Evolutionary conservation across 257 asterid genomes (phyloP).

Genomic region (Linderniella brevidens): DNA sequence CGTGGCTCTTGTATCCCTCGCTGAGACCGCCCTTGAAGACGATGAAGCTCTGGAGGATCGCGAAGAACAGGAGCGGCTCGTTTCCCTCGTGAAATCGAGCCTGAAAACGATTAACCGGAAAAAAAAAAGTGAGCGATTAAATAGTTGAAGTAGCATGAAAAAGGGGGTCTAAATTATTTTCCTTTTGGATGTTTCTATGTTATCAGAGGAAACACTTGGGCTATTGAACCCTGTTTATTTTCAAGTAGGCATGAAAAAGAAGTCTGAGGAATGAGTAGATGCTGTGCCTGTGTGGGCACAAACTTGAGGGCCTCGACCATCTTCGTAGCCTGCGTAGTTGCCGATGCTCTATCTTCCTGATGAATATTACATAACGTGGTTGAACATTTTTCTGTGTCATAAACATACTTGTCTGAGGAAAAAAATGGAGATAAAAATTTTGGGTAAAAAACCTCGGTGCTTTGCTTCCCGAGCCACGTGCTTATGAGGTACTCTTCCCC

Average conservation of each 20-base stretch:
- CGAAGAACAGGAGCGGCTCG: slow-evolving; percentile 51
- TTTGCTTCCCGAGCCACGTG: slow-evolving; percentile 70
- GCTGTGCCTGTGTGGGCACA: slow-evolving; percentile 63
- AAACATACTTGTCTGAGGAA: too few relatives aligned
- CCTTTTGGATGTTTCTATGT: too few relatives aligned
- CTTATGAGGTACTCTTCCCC: slow-evolving; percentile 56
- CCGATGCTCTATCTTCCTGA: slow-evolving; percentile 63
- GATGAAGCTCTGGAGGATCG: slow-evolving; percentile 54
- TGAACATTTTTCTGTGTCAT: slow-evolving; percentile 1
- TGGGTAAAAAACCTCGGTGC: slow-evolving; percentile 28
- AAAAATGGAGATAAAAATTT: too few relatives aligned
- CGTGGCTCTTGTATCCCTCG: slow-evolving; percentile 35
- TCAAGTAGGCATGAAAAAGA: too few relatives aligned
- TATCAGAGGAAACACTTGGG: too few relatives aligned
- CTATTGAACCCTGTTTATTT: too few relatives aligned
- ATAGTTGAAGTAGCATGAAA: slow-evolving; percentile 7
- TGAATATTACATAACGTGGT: slow-evolving; percentile 19
- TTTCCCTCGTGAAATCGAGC: slow-evolving; percentile 48
- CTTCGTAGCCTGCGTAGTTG: slow-evolving; percentile 77
- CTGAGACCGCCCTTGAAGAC: slow-evolving; percentile 68
- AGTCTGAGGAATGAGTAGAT: too few relatives aligned
- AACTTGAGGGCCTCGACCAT: slow-evolving; percentile 84
- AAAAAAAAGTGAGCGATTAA: slow-evolving; percentile 10
- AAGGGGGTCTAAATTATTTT: too few relatives aligned
- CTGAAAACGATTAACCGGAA: too few relatives aligned